Percentiles rank a stretch among this genome's conserved stretches.
These are phyloP conservation scores for Arctostaphylos glauca DNA, from an alignment of 148 eudicot genomes.

Conservation along the genomic window DNA sequence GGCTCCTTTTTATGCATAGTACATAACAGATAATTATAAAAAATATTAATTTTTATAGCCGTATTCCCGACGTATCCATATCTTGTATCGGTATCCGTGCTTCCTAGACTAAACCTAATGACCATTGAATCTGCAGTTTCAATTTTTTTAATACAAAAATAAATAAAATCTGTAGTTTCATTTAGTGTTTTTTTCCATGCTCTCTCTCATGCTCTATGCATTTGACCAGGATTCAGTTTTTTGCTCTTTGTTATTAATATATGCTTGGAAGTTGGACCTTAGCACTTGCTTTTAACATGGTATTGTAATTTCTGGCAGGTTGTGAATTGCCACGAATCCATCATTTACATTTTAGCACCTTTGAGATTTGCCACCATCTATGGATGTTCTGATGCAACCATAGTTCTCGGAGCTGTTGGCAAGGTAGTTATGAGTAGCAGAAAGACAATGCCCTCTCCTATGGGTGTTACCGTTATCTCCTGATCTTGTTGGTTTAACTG, in stretches of 20 bases:
- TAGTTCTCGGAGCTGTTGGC: constrained; percentile 96
- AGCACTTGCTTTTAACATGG: neutral
- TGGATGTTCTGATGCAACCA: constrained; percentile 97
- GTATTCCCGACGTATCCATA: too few relatives aligned
- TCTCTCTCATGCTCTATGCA: neutral
- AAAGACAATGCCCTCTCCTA: neutral
- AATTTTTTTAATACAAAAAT: neutral
- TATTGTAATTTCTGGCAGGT: constrained; percentile 47
- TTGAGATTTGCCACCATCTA: constrained; percentile 82
- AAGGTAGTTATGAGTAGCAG: constrained; percentile 52
- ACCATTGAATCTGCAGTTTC: neutral
- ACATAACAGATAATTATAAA: too few relatives aligned
- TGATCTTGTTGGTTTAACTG: constrained; percentile 4
- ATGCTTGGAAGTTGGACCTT: neutral
- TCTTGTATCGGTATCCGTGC: too few relatives aligned
- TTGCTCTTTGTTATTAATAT: neutral
- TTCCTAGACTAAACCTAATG: neutral
- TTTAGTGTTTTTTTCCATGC: neutral
- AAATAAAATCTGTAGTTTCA: neutral
- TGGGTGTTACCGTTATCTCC: neutral
- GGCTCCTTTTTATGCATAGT: too few relatives aligned
- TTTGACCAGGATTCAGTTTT: neutral
- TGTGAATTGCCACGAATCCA: constrained; percentile 87
- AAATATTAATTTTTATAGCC: too few relatives aligned
- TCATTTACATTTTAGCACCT: constrained; percentile 87